Evolutionary conservation across 2,329 filamentous ascomycete species (phyloP).

Genomic region (Penicillium occitanis): DNA sequence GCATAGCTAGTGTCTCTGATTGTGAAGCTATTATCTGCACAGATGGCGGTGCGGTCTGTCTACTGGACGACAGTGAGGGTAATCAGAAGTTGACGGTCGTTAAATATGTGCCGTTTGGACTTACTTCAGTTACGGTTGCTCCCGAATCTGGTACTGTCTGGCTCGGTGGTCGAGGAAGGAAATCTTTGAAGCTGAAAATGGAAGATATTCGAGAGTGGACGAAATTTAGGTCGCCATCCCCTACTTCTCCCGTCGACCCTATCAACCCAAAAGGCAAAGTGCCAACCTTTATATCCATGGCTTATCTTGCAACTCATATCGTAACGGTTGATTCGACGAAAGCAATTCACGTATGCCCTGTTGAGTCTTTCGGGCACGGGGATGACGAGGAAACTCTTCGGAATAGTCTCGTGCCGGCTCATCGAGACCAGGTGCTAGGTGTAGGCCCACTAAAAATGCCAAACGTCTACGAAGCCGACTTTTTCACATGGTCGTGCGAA

Average conservation of each 20-base stretch:
- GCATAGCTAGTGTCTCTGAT: conserved; percentile 69
- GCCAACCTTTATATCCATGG: conserved; percentile 62
- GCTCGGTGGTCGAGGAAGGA: conserved; percentile 66
- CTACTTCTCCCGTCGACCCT: conserved; percentile 25
- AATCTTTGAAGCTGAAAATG: conserved; percentile 51
- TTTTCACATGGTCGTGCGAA: conserved; percentile 84
- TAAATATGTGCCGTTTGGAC: conserved; percentile 64
- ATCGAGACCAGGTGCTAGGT: conserved; percentile 64
- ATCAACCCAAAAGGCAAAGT: conserved; percentile 32
- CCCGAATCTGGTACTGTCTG: conserved; percentile 59
- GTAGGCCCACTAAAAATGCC: conserved; percentile 64
- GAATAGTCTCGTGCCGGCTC: conserved; percentile 52
- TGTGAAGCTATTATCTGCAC: conserved; percentile 79
- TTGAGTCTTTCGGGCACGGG: conserved; percentile 45
- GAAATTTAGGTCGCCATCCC: conserved; percentile 30
- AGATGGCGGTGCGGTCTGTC: conserved; percentile 84
- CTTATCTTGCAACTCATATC: conserved; percentile 64
- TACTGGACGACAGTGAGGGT: conserved; percentile 74
- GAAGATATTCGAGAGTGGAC: conserved; percentile 38
- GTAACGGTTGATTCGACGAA: conserved; percentile 74
- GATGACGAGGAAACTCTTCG: conserved; percentile 31
- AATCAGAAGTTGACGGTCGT: conserved; percentile 69
- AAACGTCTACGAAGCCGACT: conserved; percentile 65
- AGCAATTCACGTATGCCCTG: conserved; percentile 63
- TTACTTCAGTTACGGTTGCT: conserved; percentile 66